phyloP scores from a whole-genome alignment of 495 filamentous ascomycete species.

The Echria macrotheca region DNA sequence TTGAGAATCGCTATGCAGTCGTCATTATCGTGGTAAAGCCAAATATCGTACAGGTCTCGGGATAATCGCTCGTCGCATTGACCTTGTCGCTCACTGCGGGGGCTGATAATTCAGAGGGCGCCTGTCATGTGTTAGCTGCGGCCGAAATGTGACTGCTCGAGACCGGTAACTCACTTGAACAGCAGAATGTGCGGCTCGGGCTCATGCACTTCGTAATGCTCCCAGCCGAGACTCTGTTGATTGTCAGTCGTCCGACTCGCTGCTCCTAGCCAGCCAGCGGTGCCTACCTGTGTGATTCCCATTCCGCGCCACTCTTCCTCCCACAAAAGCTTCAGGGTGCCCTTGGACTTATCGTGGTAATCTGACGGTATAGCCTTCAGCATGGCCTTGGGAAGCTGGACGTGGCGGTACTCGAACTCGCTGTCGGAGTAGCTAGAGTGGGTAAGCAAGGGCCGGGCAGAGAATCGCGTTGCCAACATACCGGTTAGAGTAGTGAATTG shows the following conservation, averaged over 20 bases:
- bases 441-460: conserved; percentile 10
- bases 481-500: conserved; percentile 94
- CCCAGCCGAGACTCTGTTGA: conserved; percentile 87
- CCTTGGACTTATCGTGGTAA: conserved; percentile 85
- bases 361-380: conserved; percentile 93
- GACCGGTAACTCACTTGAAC: conserved; percentile 89
- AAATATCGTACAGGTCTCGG: conserved; percentile 19
- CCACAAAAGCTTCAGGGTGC: conserved; percentile 93
- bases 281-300: conserved; percentile 85
- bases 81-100: conserved; percentile 40
- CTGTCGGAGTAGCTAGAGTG: conserved; percentile 71
- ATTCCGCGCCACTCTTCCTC: conserved; percentile 97
- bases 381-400: conserved; percentile 96
- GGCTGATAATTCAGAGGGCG: conserved; percentile 83
- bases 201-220: conserved; percentile 98
- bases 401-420: conserved; percentile 90
- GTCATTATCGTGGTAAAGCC: conserved; percentile 26
- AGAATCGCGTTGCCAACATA: conserved; percentile 33
- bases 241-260: conserved; percentile 3
- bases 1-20: conserved; percentile 41
- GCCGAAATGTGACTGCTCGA: too few species aligned
- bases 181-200: conserved; percentile 96
- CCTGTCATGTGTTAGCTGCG: too few species aligned
- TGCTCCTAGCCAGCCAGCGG: background rate
- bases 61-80: conserved; percentile 4